Evolutionary conservation across 345 rosid species (phyloP), one percentile per base, ranked within the genome.

Genomic region (Abelmoschus esculentus): DNA sequence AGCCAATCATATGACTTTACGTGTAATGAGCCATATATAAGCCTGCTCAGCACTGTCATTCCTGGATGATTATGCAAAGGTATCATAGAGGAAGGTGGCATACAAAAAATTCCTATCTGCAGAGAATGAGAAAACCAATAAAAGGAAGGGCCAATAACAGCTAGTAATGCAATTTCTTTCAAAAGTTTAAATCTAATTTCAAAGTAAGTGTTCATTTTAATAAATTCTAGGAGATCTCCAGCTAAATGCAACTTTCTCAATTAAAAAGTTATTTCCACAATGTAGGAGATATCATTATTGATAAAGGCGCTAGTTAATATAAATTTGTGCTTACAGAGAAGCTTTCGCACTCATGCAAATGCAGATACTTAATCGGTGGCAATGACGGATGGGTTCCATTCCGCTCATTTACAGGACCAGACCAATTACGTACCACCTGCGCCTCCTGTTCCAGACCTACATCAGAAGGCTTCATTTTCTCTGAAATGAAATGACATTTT

Each of bases 41-140:
- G 93, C 89, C 87, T 90, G 92, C 97, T 95, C 81, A 89, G 75
- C 54, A 95, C 96, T 9, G 92, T 86, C 93, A 91, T 89, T 77
- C 99, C 96, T 2, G 99, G 91, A 81, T 90, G 99, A 82, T 92
- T 90, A 77, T 93, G 98, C 70, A 93, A 92, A 40, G 98, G 98
- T 69, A 93, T 93, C 61, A 91, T 79, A 26, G 98, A 92, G 44
- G 86, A 83, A 59, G 98, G 90, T 31, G 93, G 91, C 97, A 86
- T 95, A 76, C 90, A 90, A 77, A 95, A 95, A 73, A 95, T 86
- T 57, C 98, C 97, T 72, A 95, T 95, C 98, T 92, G 86, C 75
- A 79, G 15, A 50, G 47, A 66, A 56, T 67, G 73, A 60, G 49
- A 29, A 63, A 58, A 17, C 1, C 6, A 28, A 47, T 63, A 70